A percentile compares a stretch with the other conserved stretches of the same genome.
phyloP scores from a whole-genome alignment of 495 filamentous ascomycete genomes.

The Penicillium longicatenatum region DNA sequence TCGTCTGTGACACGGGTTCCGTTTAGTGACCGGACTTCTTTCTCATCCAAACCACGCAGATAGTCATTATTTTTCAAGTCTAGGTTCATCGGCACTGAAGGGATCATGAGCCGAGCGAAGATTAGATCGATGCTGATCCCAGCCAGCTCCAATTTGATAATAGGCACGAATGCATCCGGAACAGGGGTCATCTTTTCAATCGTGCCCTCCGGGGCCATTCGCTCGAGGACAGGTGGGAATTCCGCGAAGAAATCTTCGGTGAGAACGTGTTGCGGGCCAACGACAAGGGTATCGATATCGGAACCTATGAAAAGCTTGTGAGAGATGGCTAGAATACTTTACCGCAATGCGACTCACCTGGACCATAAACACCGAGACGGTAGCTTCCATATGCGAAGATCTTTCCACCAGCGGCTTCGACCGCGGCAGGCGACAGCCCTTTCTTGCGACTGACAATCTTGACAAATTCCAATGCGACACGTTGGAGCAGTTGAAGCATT shows the following conservation, averaged over 20 bases:
- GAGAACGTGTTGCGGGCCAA: constrained; percentile 82
- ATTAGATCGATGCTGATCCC: constrained; percentile 95
- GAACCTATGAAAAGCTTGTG: constrained; percentile 58
- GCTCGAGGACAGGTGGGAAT: constrained; percentile 74
- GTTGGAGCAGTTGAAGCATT: constrained; percentile 72
- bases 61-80: constrained; percentile 80
- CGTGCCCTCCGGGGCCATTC: constrained; percentile 71
- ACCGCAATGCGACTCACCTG: constrained; percentile 49
- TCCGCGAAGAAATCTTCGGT: constrained; percentile 88
- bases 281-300: constrained; percentile 95
- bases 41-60: constrained; percentile 81
- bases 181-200: constrained; percentile 86
- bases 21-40: constrained; percentile 84
- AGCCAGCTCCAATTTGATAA: constrained; percentile 90
- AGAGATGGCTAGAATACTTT: constrained; percentile 2
- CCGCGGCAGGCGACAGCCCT: constrained; percentile 70
- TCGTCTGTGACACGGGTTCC: constrained; percentile 92
- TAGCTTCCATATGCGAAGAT: constrained; percentile 96
- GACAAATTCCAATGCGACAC: constrained; percentile 82
- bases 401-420: constrained; percentile 82
- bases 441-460: constrained; percentile 73
- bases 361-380: constrained; percentile 89
- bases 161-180: constrained; percentile 86
- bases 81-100: constrained; percentile 70
- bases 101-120: constrained; percentile 75